Evolutionary conservation across 2,329 filamentous ascomycete species (phyloP).

Genomic region (Periconia sp.): DNA sequence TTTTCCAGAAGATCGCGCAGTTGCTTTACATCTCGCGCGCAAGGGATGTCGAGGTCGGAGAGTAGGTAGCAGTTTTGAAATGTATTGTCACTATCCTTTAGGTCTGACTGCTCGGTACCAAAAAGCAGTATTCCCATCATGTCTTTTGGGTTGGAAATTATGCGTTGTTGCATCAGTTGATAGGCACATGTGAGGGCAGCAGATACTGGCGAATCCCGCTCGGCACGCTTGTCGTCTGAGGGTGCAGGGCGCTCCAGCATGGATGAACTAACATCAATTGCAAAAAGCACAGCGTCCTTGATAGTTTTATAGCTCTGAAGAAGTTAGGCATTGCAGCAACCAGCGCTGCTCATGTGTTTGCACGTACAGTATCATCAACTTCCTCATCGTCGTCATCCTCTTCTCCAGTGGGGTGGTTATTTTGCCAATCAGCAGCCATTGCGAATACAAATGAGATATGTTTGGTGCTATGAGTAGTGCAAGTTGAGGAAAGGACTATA

Average conservation of each 20-base stretch:
- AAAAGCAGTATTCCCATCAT: constrained; percentile 97
- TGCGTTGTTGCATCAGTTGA: constrained; percentile 94
- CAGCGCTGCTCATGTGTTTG: no score
- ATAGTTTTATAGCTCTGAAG: constrained; percentile 76
- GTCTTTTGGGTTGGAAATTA: constrained; percentile 93
- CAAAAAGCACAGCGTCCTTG: constrained; percentile 98
- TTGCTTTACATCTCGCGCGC: constrained; percentile 81
- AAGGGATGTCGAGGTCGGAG: constrained; percentile 83
- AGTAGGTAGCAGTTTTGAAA: constrained; percentile 94
- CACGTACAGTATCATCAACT: constrained; percentile 63
- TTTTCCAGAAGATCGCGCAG: constrained; percentile 77
- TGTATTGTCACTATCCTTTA: constrained; percentile 52
- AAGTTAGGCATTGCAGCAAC: constrained; percentile 12
- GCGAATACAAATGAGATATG: background rate
- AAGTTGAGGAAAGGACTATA: background rate
- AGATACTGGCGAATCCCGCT: constrained; percentile 74
- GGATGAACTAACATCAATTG: constrained; percentile 84
- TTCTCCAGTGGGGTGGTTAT: constrained; percentile 44
- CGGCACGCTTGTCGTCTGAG: constrained; percentile 68
- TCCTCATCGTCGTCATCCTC: constrained; percentile 74
- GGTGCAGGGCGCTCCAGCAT: constrained; percentile 74
- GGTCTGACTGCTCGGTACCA: constrained; percentile 74
- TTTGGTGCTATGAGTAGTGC: background rate
- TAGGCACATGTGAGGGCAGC: constrained; percentile 94
- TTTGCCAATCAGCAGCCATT: constrained; percentile 34